Evolutionary conservation across 768 basidiomycete genomes (phyloP).

Genomic region (Strobilomyces echinocephalus): DNA sequence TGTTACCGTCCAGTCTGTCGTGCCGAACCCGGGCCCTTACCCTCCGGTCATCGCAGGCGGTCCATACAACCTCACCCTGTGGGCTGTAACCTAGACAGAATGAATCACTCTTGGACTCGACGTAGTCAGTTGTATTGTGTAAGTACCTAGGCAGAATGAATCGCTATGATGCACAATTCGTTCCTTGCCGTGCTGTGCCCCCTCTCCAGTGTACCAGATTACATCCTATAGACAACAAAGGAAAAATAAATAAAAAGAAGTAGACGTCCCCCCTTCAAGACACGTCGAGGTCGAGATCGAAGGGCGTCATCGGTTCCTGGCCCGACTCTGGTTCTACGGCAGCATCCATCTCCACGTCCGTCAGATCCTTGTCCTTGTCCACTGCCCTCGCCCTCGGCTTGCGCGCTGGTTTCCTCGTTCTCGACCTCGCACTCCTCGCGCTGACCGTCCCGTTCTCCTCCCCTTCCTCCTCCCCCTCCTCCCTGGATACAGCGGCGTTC

Average conservation of each 20-base stretch:
- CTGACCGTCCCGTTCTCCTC: constrained; percentile 31
- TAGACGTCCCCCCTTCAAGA: constrained; percentile 28
- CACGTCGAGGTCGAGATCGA: constrained; percentile 35
- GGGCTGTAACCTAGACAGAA: no score
- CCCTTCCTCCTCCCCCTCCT: constrained; percentile 37
- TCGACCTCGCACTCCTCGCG: constrained; percentile 31
- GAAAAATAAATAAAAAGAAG: neutral
- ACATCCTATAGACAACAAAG: neutral
- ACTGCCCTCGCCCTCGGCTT: constrained; percentile 19
- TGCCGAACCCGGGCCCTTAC: no score
- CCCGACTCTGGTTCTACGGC: constrained; percentile 28
- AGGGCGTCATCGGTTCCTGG: constrained; percentile 33
- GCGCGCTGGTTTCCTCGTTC: constrained; percentile 24
- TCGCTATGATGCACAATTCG: no score
- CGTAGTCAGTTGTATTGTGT: no score
- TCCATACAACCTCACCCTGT: no score
- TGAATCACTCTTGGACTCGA: no score
- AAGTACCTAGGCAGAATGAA: no score
- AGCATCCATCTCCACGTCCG: constrained; percentile 30
- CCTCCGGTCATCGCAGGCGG: no score
- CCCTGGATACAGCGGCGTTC: constrained; percentile 21
- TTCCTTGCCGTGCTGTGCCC: no score
- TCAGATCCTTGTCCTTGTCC: constrained; percentile 27
- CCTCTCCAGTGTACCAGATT: neutral
- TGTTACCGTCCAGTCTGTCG: no score